These are phyloP conservation scores for Takakia lepidozioides DNA, from an alignment of 225 moss, liverwort and hornwort genomes.

Conservation along the genomic window DNA sequence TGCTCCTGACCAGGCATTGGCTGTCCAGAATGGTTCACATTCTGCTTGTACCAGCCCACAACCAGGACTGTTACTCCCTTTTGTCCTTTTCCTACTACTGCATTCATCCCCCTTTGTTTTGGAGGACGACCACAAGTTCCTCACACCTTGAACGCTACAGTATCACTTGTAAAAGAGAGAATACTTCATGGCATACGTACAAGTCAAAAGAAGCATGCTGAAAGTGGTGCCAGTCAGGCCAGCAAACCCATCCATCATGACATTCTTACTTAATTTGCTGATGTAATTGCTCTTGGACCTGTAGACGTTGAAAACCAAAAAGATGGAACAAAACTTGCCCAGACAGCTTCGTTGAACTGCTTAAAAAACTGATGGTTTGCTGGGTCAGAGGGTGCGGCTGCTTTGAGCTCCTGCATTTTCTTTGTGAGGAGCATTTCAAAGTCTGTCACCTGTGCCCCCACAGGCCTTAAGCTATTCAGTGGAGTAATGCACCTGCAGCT, in stretches of 20 bases:
- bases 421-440: conserved; percentile 44
- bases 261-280: no score
- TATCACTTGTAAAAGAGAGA: no score
- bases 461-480: neutral
- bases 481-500: neutral
- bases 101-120: no score
- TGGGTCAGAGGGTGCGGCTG: conserved; percentile 46
- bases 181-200: no score
- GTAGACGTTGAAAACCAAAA: neutral
- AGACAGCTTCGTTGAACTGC: conserved; percentile 82
- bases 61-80: neutral
- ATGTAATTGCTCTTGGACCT: neutral
- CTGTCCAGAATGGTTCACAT: conserved; percentile 85
- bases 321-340: conserved; percentile 33
- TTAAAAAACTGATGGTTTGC: conserved; percentile 35
- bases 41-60: conserved; percentile 29
- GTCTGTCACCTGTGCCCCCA: conserved; percentile 42
- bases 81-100: no score
- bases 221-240: no score
- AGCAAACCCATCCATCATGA: no score
- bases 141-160: no score
- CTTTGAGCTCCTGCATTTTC: conserved; percentile 20
- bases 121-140: no score
- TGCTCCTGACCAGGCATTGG: conserved; percentile 87
- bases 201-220: no score